These are phyloP conservation scores for Pseudocercospora ulei DNA, from an alignment of 2,329 filamentous ascomycete species.

Conservation along the genomic window DNA sequence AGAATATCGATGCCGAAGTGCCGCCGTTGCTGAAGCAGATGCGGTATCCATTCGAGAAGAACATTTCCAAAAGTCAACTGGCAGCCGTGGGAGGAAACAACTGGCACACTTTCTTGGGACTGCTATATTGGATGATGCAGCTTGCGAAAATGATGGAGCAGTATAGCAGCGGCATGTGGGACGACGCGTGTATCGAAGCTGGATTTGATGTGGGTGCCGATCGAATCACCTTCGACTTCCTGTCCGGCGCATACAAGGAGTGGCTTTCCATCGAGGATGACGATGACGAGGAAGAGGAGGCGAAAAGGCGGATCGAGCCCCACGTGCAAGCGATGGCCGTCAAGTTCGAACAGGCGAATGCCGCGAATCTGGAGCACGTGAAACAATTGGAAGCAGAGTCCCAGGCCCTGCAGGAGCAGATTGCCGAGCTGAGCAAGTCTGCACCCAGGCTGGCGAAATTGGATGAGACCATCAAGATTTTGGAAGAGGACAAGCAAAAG, in stretches of 20 bases:
- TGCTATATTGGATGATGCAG: slow-evolving; percentile 99
- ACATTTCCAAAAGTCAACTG: slow-evolving; percentile 92
- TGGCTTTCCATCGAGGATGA: slow-evolving; percentile 76
- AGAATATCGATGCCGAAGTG: slow-evolving; percentile 90
- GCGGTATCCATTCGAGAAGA: slow-evolving; percentile 88
- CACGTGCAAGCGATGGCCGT: slow-evolving; percentile 80
- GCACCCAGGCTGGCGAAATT: slow-evolving; percentile 73
- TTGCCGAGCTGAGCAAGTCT: slow-evolving; percentile 79
- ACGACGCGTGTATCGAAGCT: slow-evolving; percentile 78
- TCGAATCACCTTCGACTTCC: slow-evolving; percentile 86
- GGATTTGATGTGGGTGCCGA: slow-evolving; percentile 82
- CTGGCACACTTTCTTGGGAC: slow-evolving; percentile 86
- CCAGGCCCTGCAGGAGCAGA: slow-evolving; percentile 67
- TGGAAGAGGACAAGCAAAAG: slow-evolving; percentile 89
- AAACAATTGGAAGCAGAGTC: slow-evolving; percentile 80
- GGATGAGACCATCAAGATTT: slow-evolving; percentile 81
- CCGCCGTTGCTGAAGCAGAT: slow-evolving; percentile 85
- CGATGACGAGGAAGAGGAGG: slow-evolving; percentile 74
- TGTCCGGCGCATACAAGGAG: slow-evolving; percentile 80
- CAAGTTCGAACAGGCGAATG: slow-evolving; percentile 76
- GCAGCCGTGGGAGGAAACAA: slow-evolving; percentile 92
- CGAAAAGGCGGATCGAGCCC: slow-evolving; percentile 65
- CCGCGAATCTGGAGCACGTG: slow-evolving; percentile 73
- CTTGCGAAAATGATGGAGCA: slow-evolving; percentile 86
- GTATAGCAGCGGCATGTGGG: slow-evolving; percentile 67